A percentile compares a stretch with the other conserved stretches of the same genome.
These are phyloP conservation scores for Pleurotus salmoneostramineus DNA, from an alignment of 768 basidiomycete genomes.

Conservation along the genomic window DNA sequence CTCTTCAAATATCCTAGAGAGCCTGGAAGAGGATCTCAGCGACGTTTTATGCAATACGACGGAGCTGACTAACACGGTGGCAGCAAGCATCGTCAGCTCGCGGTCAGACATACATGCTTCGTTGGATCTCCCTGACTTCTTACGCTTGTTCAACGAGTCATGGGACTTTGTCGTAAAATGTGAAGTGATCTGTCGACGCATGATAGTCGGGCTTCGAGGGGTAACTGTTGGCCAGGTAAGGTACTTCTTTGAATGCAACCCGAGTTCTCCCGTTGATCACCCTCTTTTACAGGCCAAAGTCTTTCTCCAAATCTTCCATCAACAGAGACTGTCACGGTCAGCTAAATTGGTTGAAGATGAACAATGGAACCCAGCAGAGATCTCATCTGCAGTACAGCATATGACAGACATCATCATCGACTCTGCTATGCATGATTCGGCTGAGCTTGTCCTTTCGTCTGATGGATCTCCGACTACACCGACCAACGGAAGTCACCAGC, in stretches of 20 bases:
- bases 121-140: constrained; percentile 71
- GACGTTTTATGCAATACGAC: constrained; percentile 79
- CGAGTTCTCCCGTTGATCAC: constrained; percentile 10
- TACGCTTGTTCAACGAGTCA: constrained; percentile 75
- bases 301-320: constrained; percentile 86
- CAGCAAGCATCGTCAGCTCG: constrained; percentile 71
- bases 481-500: constrained; percentile 13
- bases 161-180: constrained; percentile 91
- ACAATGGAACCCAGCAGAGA: constrained; percentile 84
- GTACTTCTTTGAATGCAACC: constrained; percentile 7
- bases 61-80: constrained; percentile 82
- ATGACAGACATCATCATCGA: constrained; percentile 73
- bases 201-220: constrained; percentile 92
- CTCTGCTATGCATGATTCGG: constrained; percentile 78
- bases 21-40: constrained; percentile 59
- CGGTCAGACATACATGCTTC: constrained; percentile 78
- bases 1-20: constrained; percentile 29
- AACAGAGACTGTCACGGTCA: constrained; percentile 68
- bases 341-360: constrained; percentile 96
- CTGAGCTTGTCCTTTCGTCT: constrained; percentile 49
- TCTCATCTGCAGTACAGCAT: constrained; percentile 62
- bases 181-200: constrained; percentile 80
- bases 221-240: constrained; percentile 77
- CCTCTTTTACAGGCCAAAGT: constrained; percentile 61
- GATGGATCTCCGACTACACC: constrained; percentile 18